Percentiles rank a stretch among this genome's conserved stretches.
phyloP scores from a whole-genome alignment of 441 rosid genomes.

The Raphanus hybrid region DNA sequence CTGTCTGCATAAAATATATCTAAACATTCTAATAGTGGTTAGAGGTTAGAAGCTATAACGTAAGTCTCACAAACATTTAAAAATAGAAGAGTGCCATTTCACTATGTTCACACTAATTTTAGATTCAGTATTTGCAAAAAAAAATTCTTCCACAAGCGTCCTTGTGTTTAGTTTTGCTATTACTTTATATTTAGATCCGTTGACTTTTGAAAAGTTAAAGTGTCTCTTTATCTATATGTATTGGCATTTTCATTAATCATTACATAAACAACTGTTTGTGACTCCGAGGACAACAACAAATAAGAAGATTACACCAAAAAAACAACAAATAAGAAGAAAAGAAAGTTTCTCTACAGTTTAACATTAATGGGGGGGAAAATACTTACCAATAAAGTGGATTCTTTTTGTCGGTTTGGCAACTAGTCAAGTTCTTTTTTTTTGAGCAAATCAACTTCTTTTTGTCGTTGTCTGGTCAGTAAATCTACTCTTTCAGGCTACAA shows the following conservation, averaged over 20 bases:
- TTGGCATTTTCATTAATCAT: neutral
- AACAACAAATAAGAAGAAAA: no score
- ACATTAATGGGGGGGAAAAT: neutral
- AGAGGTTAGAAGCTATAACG: neutral
- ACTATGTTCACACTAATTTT: neutral
- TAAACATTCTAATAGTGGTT: neutral
- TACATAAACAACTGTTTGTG: neutral
- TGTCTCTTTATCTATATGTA: neutral
- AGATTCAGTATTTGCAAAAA: neutral
- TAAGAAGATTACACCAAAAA: no score
- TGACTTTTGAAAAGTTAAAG: neutral
- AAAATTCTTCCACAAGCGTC: neutral
- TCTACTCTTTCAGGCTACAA: neutral
- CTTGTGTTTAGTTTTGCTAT: slow-evolving; percentile 2
- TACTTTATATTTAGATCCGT: slow-evolving; percentile 1
- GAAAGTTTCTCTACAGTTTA: neutral
- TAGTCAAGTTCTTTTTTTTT: neutral
- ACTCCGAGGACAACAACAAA: neutral
- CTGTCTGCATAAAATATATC: neutral
- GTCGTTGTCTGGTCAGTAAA: slow-evolving; percentile 23
- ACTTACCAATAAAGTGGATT: neutral
- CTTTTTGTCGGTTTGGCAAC: slow-evolving; percentile 28
- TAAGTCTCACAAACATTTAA: neutral
- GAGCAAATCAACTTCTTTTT: neutral
- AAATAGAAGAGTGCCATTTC: neutral